These are phyloP conservation scores for Lentinula novae-zelandiae DNA, from an alignment of 1,284 basidiomycete genomes.

Conservation along the genomic window DNA sequence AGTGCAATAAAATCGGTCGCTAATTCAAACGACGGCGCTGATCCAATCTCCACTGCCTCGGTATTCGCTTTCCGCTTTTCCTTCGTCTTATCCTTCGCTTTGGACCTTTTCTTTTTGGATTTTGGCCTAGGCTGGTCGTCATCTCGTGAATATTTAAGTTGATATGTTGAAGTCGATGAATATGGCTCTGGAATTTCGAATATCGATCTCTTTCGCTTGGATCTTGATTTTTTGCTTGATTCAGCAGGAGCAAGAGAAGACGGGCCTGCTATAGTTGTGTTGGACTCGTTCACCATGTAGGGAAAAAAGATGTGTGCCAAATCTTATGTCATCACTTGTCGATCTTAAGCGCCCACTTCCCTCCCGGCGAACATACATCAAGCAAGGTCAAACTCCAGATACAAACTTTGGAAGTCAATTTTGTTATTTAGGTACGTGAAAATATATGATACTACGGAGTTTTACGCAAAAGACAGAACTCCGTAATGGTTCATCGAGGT, in stretches of 20 bases:
- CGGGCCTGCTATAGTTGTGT: neutral
- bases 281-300: conserved; percentile 1
- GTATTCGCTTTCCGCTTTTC: neutral
- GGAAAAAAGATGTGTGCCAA: neutral
- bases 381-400: too few relatives aligned
- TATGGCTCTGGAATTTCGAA: neutral
- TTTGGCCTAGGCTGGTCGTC: neutral
- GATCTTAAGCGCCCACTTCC: too few relatives aligned
- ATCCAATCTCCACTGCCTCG: neutral
- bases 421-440: too few relatives aligned
- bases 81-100: neutral
- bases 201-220: neutral
- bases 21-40: neutral
- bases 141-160: neutral
- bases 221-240: neutral
- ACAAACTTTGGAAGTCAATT: too few relatives aligned
- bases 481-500: neutral
- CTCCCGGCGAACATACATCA: too few relatives aligned
- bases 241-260: neutral
- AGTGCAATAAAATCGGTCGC: conserved; percentile 11
- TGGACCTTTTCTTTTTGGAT: neutral
- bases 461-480: too few relatives aligned
- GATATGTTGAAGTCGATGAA: neutral
- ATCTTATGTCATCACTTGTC: too few relatives aligned
- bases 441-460: too few relatives aligned